Conservation (phyloP, 1,139 yeast species). For the Suhomyces maxii region DNA sequence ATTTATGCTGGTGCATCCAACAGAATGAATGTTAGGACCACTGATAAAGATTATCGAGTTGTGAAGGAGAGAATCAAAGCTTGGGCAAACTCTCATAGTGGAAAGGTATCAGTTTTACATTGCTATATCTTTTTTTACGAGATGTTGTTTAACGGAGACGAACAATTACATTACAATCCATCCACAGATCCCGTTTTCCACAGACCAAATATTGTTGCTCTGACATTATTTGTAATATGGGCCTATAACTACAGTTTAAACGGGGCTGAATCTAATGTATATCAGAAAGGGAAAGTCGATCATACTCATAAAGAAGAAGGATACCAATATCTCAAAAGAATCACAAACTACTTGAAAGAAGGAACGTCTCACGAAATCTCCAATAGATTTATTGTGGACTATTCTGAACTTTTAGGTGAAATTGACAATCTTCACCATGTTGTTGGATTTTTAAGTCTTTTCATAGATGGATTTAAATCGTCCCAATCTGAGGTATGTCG, state of each 20-base stretch:
- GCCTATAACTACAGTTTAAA: conserved; percentile 49
- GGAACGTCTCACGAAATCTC: conserved; percentile 1
- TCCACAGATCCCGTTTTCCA: conserved; percentile 53
- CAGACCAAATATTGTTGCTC: conserved; percentile 55
- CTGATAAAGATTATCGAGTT: conserved; percentile 7
- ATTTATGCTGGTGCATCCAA: conserved; percentile 14
- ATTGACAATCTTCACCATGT: conserved; percentile 44
- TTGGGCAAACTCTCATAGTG: conserved; percentile 10
- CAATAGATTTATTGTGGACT: background rate
- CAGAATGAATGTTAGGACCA: conserved; percentile 11
- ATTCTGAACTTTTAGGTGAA: conserved; percentile 2
- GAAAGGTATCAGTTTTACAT: conserved; percentile 9
- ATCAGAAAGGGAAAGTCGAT: conserved; percentile 16
- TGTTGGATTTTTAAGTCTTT: conserved; percentile 52
- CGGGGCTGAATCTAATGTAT: conserved; percentile 53
- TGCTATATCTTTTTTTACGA: conserved; percentile 13
- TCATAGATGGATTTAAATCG: conserved; percentile 20
- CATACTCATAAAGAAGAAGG: conserved; percentile 37
- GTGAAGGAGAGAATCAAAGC: conserved; percentile 8
- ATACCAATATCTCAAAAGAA: conserved; percentile 32
- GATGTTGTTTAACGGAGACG: conserved; percentile 19
- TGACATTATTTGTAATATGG: conserved; percentile 57
- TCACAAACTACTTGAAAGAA: conserved; percentile 25
- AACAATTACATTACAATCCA: conserved; percentile 40
- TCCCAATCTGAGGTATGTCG: conserved; percentile 59